Percentiles rank a stretch among this genome's conserved stretches.
Evolutionary conservation across 306 rosid species (phyloP).

Genomic region (Clitoria ternatea): DNA sequence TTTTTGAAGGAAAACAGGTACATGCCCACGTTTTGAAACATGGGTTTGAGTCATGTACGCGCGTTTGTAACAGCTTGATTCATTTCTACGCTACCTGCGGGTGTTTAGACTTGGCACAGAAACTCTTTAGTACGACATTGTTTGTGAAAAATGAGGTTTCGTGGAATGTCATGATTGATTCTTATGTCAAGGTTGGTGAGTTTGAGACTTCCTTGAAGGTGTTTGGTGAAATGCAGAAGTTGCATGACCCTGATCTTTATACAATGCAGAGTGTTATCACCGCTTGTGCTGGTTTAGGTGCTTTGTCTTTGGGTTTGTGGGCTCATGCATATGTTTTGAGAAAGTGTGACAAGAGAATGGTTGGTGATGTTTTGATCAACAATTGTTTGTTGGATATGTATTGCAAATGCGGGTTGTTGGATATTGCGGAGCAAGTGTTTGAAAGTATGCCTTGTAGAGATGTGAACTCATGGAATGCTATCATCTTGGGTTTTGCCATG

Average conservation of each 20-base stretch:
- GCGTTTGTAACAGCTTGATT: conserved; percentile 66
- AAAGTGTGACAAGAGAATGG: conserved; percentile 25
- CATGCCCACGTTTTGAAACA: conserved; percentile 58
- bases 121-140: conserved; percentile 52
- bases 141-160: conserved; percentile 56
- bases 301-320: conserved; percentile 76
- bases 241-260: conserved; percentile 63
- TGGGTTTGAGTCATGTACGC: conserved; percentile 59
- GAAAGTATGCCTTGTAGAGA: conserved; percentile 53
- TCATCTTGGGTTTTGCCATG: conserved; percentile 65
- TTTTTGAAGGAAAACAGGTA: conserved; percentile 65
- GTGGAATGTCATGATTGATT: conserved; percentile 79
- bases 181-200: conserved; percentile 44
- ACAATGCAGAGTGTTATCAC: conserved; percentile 72
- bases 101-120: conserved; percentile 48
- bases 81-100: conserved; percentile 76
- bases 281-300: conserved; percentile 75
- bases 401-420: conserved; percentile 67
- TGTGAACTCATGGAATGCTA: conserved; percentile 66
- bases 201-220: conserved; percentile 47
- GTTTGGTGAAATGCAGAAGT: conserved; percentile 54
- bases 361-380: conserved; percentile 44
- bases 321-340: conserved; percentile 65
- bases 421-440: conserved; percentile 58
- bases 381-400: conserved; percentile 77